Evolutionary conservation across 2,329 filamentous ascomycete genomes (phyloP).

Genomic region (Cytospora chrysosperma): DNA sequence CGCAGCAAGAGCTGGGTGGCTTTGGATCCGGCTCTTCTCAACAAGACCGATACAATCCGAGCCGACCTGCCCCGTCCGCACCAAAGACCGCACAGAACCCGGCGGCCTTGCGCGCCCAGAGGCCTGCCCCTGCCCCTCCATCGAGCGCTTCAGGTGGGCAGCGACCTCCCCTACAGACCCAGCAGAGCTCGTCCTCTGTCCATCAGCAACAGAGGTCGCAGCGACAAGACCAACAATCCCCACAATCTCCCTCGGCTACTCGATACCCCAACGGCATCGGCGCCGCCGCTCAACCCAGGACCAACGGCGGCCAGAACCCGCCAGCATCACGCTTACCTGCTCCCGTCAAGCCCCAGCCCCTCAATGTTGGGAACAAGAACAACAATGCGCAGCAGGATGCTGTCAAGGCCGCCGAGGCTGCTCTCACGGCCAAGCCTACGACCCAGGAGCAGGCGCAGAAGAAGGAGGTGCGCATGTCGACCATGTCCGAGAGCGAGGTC

Average conservation of each 20-base stretch:
- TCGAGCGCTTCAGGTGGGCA: slow-evolving; percentile 38
- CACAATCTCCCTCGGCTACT: slow-evolving; percentile 49
- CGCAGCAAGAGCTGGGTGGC: slow-evolving; percentile 86
- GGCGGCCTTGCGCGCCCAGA: slow-evolving; percentile 64
- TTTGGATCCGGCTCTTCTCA: slow-evolving; percentile 50
- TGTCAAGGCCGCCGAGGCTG: slow-evolving; percentile 86
- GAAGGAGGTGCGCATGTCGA: slow-evolving; percentile 97
- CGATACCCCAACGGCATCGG: slow-evolving; percentile 58
- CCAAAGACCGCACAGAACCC: slow-evolving; percentile 63
- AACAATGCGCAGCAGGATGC: slow-evolving; percentile 57
- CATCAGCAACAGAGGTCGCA: slow-evolving; percentile 46
- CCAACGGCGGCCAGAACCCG: slow-evolving; percentile 45
- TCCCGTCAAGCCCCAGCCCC: slow-evolving; percentile 67
- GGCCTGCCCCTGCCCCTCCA: slow-evolving; percentile 73
- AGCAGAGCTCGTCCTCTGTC: slow-evolving; percentile 49
- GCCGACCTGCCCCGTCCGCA: slow-evolving; percentile 78
- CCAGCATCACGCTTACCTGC: slow-evolving; percentile 54
- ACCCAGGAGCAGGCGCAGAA: slow-evolving; percentile 75
- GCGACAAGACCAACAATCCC: slow-evolving; percentile 47
- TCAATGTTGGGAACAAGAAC: slow-evolving; percentile 73
- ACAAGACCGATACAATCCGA: slow-evolving; percentile 79
- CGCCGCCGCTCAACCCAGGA: slow-evolving; percentile 49
- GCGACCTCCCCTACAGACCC: slow-evolving; percentile 49
- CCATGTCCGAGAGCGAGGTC: slow-evolving; percentile 94
- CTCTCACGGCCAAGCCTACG: slow-evolving; percentile 78